Base-by-base conservation (phyloP, 169 alveolate genomes). In the Ichthyophthirius multifiliis region DNA sequence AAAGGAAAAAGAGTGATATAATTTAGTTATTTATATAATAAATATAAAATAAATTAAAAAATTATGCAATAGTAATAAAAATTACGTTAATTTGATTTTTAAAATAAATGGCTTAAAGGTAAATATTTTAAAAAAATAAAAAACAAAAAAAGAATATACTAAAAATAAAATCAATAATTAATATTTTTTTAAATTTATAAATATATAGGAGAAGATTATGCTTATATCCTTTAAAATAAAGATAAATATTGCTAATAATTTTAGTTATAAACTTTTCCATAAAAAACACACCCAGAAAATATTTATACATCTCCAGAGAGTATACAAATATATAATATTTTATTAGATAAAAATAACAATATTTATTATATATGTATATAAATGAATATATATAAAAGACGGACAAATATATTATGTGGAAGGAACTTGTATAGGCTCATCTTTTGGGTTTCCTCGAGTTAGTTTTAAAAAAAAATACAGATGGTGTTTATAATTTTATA, bases 361-460 rank as follows among this genome's bases (percentile, higher is more conserved):
- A 18, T 41, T 41, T 41, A 9, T 41, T 41, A 41, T 41, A n/a
- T n/a, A n/a, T n/a, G n/a, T n/a, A n/a, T n/a, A n/a, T n/a, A n/a
- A n/a, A n/a, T n/a, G n/a, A n/a, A n/a, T n/a, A 16, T 13, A 55
- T 46, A 65, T 27, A n/a, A 41, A 63, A 76, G 87, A 90, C 41
- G 94, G 94, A 16, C 39, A 83, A 43, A 32, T 90, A 16, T 90
- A 90, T 62, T 90, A 83, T 75, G 90, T 90, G 41, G 78, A 84
- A 64, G 92, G 92, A 35, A 74, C 65, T 77, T 62, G 89, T 18
- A 74, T 90, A 18, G 94, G 89, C 30, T 81, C 89, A 1, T 91
- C 83, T 27, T 87, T 90, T 71, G 94, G 94, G 2, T 90, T 90
- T 75, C 94, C 94, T 27, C 45, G 94, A 35, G 85, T 90, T 9